These are phyloP conservation scores for Powellomyces hirtus DNA, from an alignment of 192 early-diverging fungal species.

Conservation along the genomic window DNA sequence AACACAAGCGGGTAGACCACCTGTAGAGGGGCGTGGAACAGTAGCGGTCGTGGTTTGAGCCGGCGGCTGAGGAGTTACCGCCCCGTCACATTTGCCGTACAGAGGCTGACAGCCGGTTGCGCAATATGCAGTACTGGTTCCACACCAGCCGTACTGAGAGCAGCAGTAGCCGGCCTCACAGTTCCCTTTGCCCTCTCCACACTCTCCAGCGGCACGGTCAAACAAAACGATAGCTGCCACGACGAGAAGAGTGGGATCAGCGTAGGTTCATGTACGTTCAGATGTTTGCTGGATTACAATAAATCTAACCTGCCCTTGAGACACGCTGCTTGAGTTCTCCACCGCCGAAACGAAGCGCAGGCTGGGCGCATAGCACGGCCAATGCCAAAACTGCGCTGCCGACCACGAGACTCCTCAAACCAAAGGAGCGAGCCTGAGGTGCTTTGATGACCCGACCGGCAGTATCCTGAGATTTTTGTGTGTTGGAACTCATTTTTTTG, in stretches of 20 bases:
- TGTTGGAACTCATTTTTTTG: too few relatives aligned
- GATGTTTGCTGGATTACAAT: background rate
- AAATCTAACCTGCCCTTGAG: background rate
- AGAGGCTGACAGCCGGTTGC: slow-evolving; percentile 19
- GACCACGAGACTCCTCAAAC: background rate
- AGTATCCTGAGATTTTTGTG: too few relatives aligned
- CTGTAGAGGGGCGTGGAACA: too few relatives aligned
- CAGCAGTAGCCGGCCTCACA: background rate
- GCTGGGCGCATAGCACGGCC: background rate
- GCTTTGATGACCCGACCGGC: too few relatives aligned
- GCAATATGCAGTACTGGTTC: slow-evolving; percentile 21
- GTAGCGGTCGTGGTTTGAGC: background rate
- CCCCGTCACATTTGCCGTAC: background rate
- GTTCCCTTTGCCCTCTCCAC: background rate
- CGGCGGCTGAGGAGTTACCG: slow-evolving; percentile 3
- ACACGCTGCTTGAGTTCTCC: background rate
- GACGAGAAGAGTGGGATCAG: background rate
- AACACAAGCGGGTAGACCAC: background rate
- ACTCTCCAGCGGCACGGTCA: background rate
- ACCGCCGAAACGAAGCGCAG: background rate
- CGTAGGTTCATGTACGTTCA: too few relatives aligned
- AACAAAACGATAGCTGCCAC: background rate
- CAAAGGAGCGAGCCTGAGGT: too few relatives aligned
- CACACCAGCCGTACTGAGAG: slow-evolving; percentile 27
- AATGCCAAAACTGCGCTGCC: background rate